Evolutionary conservation across 192 early-diverging fungal genomes (phyloP).

Genomic region (Dissophora ornata): DNA sequence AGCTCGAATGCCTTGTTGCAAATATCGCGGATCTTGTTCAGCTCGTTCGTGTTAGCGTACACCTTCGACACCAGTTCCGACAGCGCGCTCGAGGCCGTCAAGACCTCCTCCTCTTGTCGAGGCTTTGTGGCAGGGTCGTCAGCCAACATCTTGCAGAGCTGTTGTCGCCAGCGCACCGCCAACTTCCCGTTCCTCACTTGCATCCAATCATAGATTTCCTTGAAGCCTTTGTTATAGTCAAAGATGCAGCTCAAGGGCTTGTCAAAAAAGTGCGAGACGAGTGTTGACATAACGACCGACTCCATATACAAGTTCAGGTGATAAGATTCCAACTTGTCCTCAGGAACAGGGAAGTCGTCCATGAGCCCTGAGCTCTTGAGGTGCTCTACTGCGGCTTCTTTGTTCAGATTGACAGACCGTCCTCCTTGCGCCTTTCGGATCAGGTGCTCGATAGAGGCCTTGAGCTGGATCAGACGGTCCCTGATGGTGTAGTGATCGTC

Average conservation of each 20-base stretch:
- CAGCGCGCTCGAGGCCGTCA: conserved; percentile 2
- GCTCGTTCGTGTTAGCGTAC: conserved; percentile 46
- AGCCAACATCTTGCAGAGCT: conserved; percentile 45
- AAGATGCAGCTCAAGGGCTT: conserved; percentile 40
- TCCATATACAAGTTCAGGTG: conserved; percentile 53
- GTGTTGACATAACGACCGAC: conserved; percentile 42
- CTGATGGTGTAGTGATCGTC: conserved; percentile 51
- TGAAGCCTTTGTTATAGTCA: conserved; percentile 46
- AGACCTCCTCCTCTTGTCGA: conserved; percentile 39
- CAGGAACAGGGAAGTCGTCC: conserved; percentile 27
- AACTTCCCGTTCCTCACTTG: conserved; percentile 28
- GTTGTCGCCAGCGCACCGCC: conserved; percentile 48
- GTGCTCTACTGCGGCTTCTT: conserved; percentile 23
- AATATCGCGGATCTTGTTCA: conserved; percentile 32
- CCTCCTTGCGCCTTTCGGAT: conserved; percentile 45
- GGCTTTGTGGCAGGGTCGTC: conserved; percentile 19
- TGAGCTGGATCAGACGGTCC: conserved; percentile 45
- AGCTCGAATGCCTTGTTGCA: conserved; percentile 53
- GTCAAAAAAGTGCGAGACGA: conserved; percentile 35
- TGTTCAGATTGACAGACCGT: conserved; percentile 48
- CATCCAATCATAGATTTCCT: conserved; percentile 55
- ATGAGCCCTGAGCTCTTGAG: conserved; percentile 34
- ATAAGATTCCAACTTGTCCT: conserved; percentile 43
- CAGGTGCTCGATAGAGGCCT: conserved; percentile 47
- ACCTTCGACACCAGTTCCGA: conserved; percentile 36